Conservation (phyloP, 768 basidiomycete species). For the Tricholoma sp. region DNA sequence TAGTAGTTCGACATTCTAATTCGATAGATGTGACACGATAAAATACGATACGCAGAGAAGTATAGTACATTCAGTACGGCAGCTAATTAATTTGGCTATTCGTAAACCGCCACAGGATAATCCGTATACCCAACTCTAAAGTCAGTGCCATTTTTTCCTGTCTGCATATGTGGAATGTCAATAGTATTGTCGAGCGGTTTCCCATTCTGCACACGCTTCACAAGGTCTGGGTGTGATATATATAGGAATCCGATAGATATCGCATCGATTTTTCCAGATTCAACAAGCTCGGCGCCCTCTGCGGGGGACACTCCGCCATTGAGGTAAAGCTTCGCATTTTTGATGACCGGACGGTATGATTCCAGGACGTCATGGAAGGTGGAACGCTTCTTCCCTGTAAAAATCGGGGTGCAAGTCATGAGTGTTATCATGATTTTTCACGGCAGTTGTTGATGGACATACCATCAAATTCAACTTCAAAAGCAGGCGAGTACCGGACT, state of each 20-base stretch:
- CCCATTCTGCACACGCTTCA: conserved; percentile 28
- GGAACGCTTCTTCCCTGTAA: conserved; percentile 27
- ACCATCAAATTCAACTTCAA: conserved; percentile 28
- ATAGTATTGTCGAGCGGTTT: conserved; percentile 30
- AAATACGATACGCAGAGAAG: too few relatives aligned
- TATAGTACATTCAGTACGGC: too few relatives aligned
- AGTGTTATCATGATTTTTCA: background rate
- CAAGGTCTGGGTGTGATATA: conserved; percentile 36
- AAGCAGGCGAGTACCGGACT: conserved; percentile 18
- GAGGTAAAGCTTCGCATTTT: conserved; percentile 31
- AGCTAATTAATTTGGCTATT: too few relatives aligned
- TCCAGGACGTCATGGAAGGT: conserved; percentile 33
- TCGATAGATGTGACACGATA: too few relatives aligned
- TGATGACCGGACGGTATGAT: conserved; percentile 29
- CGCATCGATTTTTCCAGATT: conserved; percentile 6
- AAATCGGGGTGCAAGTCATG: background rate
- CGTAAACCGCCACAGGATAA: conserved; percentile 25
- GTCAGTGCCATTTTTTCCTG: conserved; percentile 15
- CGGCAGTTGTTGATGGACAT: background rate
- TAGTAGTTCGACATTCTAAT: too few relatives aligned
- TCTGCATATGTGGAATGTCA: conserved; percentile 23
- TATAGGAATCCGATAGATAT: conserved; percentile 25
- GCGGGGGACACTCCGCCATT: conserved; percentile 32
- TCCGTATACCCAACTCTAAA: conserved; percentile 31
- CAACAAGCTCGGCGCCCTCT: conserved; percentile 11